Conservation (phyloP, 352 stramenopile genomes). For the Phytophthora citrophthora region DNA sequence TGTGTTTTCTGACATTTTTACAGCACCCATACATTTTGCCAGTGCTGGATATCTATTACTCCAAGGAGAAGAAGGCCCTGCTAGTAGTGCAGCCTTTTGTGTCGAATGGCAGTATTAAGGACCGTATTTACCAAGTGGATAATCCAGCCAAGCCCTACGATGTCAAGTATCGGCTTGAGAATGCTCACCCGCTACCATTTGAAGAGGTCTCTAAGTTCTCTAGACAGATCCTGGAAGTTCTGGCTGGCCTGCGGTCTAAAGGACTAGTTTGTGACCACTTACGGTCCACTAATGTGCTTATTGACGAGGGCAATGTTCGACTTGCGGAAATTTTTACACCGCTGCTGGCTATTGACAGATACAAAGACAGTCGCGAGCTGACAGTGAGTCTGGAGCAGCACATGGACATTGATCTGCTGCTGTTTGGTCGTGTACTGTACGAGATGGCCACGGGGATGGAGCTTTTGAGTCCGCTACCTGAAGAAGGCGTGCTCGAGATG, state of each 20-base stretch:
- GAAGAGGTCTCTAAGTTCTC: conserved; percentile 67
- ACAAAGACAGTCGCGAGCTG: conserved; percentile 53
- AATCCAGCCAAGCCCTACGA: conserved; percentile 47
- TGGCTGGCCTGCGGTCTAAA: conserved; percentile 59
- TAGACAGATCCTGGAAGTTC: conserved; percentile 64
- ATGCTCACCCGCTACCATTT: conserved; percentile 43
- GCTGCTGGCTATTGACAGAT: conserved; percentile 65
- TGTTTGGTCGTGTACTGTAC: conserved; percentile 78
- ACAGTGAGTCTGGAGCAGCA: conserved; percentile 69
- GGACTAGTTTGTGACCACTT: conserved; percentile 77
- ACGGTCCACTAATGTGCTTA: conserved; percentile 64
- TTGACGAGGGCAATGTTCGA: conserved; percentile 65
- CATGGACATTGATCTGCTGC: conserved; percentile 72
- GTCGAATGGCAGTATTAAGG: conserved; percentile 58
- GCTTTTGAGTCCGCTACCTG: conserved; percentile 46
- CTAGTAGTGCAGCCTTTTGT: conserved; percentile 76
- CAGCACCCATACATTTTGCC: conserved; percentile 78
- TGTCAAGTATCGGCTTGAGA: conserved; percentile 59
- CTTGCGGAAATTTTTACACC: conserved; percentile 71
- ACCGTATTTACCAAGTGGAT: conserved; percentile 62
- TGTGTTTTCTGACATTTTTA: background rate
- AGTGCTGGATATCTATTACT: conserved; percentile 71
- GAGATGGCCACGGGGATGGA: conserved; percentile 80
- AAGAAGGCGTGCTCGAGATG: conserved; percentile 56
- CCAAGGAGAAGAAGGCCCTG: conserved; percentile 67